phyloP scores from a whole-genome alignment of 306 rosid genomes.

The Rosa multiflora region DNA sequence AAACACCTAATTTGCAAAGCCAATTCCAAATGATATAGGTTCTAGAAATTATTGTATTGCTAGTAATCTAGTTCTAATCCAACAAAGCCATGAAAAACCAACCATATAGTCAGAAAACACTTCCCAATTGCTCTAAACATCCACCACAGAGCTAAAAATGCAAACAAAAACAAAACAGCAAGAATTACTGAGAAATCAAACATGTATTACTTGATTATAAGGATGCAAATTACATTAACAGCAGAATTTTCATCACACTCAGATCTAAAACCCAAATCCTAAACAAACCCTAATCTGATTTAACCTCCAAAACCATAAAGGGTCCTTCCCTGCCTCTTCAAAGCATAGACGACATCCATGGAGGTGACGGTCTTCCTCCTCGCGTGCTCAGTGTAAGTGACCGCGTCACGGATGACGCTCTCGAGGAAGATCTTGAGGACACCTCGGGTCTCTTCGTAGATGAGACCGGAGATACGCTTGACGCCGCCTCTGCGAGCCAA shows the following conservation, averaged over 20 bases:
- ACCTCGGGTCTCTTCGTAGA: constrained; percentile 52
- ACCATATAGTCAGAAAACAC: too few relatives aligned
- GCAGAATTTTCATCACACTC: background rate
- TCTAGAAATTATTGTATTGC: too few relatives aligned
- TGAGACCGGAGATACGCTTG: constrained; percentile 51
- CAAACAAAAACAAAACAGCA: too few relatives aligned
- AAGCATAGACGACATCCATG: constrained; percentile 47
- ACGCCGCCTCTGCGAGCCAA: constrained; percentile 53
- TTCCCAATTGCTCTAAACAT: too few relatives aligned
- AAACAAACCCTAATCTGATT: background rate
- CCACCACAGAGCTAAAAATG: background rate
- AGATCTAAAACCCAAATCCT: too few relatives aligned
- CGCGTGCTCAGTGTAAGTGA: constrained; percentile 50
- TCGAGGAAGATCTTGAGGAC: constrained; percentile 49
- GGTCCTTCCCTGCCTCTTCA: constrained; percentile 55
- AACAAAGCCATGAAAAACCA: too few relatives aligned
- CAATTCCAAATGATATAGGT: too few relatives aligned
- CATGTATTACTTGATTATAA: background rate
- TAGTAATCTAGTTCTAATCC: too few relatives aligned
- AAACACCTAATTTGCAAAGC: too few relatives aligned
- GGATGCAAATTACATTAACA: background rate
- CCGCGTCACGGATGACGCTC: constrained; percentile 51
- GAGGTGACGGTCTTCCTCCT: constrained; percentile 53
- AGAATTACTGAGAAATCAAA: background rate
- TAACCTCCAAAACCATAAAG: constrained; percentile 51